phyloP scores from a whole-genome alignment of 2,329 filamentous ascomycete species.

The Fusarium piperis region DNA sequence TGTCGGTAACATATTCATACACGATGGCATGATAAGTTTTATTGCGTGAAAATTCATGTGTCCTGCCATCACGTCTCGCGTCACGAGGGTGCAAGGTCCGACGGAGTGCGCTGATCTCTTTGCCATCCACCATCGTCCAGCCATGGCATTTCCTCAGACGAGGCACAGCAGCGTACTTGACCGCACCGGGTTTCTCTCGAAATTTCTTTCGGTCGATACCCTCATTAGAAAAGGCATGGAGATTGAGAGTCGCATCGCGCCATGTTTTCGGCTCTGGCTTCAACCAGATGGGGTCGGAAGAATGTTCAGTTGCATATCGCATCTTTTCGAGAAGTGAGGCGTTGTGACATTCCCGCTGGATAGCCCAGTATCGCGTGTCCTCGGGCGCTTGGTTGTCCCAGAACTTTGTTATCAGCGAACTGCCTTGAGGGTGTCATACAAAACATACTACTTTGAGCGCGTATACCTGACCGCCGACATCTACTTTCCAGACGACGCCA shows the following conservation, averaged over 20 bases:
- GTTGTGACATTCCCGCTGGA: not conserved
- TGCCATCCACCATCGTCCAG: not conserved
- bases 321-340: not conserved
- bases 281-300: not conserved
- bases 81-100: not conserved
- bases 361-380: not conserved
- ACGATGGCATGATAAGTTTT: not conserved
- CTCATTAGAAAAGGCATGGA: not conserved
- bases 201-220: not conserved
- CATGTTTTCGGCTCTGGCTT: not conserved
- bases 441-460: not conserved
- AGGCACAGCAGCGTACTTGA: not conserved
- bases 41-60: not conserved
- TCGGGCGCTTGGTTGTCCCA: not conserved
- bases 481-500: not conserved
- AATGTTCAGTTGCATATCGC: not conserved
- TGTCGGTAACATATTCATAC: not conserved
- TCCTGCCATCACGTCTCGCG: not conserved
- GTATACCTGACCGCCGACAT: not conserved
- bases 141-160: slow-evolving; percentile 1
- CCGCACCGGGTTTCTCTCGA: not conserved
- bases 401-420: not conserved
- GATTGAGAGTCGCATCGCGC: not conserved
- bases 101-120: not conserved
- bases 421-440: not conserved